A percentile compares a stretch with the other conserved stretches of the same genome.
Evolutionary conservation across 148 eudicot genomes (phyloP).

Genomic region (Fagopyrum homotropicum): DNA sequence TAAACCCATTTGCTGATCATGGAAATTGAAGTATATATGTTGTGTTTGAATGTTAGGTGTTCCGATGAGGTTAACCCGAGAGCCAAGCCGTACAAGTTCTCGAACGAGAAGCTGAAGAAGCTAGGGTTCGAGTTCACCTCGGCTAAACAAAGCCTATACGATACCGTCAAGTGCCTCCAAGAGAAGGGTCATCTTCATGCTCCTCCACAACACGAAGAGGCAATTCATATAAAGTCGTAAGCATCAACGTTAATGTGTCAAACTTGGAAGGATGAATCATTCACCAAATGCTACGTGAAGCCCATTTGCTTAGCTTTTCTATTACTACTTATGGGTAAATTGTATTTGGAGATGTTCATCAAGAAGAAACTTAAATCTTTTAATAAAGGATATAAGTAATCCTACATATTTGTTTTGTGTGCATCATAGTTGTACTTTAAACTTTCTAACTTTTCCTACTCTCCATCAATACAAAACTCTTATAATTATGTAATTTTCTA

Average conservation of each 20-base stretch:
- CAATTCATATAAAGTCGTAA: conserved; percentile 24
- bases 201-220: conserved; percentile 37
- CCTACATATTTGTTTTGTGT: neutral
- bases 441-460: too few species aligned
- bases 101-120: conserved; percentile 76
- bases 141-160: conserved; percentile 61
- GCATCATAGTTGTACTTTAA: neutral
- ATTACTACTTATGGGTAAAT: conserved; percentile 7
- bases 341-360: neutral
- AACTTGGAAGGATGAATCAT: neutral
- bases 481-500: too few species aligned
- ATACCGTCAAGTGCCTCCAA: conserved; percentile 72
- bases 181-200: conserved; percentile 68
- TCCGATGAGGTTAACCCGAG: conserved; percentile 72
- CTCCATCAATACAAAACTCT: too few species aligned
- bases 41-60: conserved; percentile 43
- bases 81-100: conserved; percentile 63
- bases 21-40: neutral
- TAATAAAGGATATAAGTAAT: neutral
- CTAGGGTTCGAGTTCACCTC: conserved; percentile 71
- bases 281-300: neutral
- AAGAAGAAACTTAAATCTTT: neutral
- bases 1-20: neutral
- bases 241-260: neutral
- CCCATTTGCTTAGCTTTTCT: neutral